Evolutionary conservation across 345 rosid genomes (phyloP).

Genomic region (Alliaria petiolata): DNA sequence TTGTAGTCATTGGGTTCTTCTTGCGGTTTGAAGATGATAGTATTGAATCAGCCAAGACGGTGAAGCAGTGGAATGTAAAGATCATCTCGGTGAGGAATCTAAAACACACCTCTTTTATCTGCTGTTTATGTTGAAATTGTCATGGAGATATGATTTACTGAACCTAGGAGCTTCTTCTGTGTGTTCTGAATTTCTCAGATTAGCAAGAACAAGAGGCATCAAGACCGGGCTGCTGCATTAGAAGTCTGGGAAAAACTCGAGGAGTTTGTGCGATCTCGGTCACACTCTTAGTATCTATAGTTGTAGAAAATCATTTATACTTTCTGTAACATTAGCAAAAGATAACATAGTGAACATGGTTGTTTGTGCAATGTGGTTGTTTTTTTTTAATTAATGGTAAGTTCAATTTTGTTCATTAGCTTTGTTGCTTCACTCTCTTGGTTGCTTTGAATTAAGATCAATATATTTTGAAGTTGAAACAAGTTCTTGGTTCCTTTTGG

Average conservation of each 20-base stretch:
- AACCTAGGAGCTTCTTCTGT: neutral
- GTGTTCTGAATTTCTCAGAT: slow-evolving; percentile 51
- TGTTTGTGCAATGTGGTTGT: slow-evolving; percentile 11
- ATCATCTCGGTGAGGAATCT: slow-evolving; percentile 68
- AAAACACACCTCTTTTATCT: neutral
- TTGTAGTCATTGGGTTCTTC: slow-evolving; percentile 84
- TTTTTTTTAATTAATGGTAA: neutral
- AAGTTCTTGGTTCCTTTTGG: neutral
- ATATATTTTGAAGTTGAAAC: neutral
- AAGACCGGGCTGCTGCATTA: slow-evolving; percentile 91
- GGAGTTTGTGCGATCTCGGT: slow-evolving; percentile 81
- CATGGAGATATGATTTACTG: slow-evolving; percentile 10
- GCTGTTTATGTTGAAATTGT: neutral
- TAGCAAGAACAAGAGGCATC: slow-evolving; percentile 94
- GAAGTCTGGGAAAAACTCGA: slow-evolving; percentile 96
- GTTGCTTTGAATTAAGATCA: neutral
- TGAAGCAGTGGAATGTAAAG: slow-evolving; percentile 98
- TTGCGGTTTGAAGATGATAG: slow-evolving; percentile 98
- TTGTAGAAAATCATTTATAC: slow-evolving; percentile 25
- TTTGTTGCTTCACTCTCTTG: neutral
- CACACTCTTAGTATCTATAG: slow-evolving; percentile 49
- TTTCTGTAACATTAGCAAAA: slow-evolving; percentile 29
- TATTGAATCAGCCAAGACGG: slow-evolving; percentile 84
- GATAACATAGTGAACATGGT: slow-evolving; percentile 1
- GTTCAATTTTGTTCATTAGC: neutral